phyloP scores from a whole-genome alignment of 106 monocot genomes.

The Vanilla planifolia region DNA sequence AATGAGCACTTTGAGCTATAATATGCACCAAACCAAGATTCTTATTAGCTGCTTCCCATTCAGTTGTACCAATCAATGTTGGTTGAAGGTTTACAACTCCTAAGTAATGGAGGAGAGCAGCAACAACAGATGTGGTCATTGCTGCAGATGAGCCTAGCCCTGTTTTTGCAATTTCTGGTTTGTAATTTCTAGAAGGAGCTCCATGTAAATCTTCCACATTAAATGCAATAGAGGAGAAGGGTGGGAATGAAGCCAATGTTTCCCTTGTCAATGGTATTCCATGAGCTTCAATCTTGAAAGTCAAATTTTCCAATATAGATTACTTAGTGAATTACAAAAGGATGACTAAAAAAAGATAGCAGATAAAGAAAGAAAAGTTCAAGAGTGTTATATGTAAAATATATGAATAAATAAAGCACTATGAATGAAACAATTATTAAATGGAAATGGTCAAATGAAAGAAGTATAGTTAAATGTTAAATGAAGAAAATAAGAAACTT shows the following conservation, averaged over 20 bases:
- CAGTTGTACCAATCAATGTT: slow-evolving; percentile 10
- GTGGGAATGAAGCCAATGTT: slow-evolving; percentile 52
- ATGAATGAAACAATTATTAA: slow-evolving; percentile 1
- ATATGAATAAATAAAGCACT: not conserved
- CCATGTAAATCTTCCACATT: slow-evolving; percentile 42
- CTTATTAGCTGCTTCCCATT: slow-evolving; percentile 12
- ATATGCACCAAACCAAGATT: slow-evolving; percentile 83
- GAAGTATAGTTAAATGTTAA: not conserved
- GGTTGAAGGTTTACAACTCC: slow-evolving; percentile 61
- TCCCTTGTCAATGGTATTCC: slow-evolving; percentile 65
- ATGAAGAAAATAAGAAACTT: not conserved
- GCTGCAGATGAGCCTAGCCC: slow-evolving; percentile 97
- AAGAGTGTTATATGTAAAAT: not conserved
- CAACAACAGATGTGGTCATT: slow-evolving; percentile 97
- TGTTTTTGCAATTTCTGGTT: slow-evolving; percentile 98
- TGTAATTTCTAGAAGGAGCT: slow-evolving; percentile 33
- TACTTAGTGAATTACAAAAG: slow-evolving; percentile 1
- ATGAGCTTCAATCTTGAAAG: slow-evolving; percentile 61
- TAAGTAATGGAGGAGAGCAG: slow-evolving; percentile 82
- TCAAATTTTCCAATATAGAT: not conserved
- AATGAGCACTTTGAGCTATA: slow-evolving; percentile 94
- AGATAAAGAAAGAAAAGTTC: not conserved
- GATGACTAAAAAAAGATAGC: not conserved
- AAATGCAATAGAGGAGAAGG: slow-evolving; percentile 79
- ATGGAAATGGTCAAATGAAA: not conserved